These are phyloP conservation scores for Vaccinium darrowii DNA, from an alignment of 148 eudicot species.

Conservation along the genomic window DNA sequence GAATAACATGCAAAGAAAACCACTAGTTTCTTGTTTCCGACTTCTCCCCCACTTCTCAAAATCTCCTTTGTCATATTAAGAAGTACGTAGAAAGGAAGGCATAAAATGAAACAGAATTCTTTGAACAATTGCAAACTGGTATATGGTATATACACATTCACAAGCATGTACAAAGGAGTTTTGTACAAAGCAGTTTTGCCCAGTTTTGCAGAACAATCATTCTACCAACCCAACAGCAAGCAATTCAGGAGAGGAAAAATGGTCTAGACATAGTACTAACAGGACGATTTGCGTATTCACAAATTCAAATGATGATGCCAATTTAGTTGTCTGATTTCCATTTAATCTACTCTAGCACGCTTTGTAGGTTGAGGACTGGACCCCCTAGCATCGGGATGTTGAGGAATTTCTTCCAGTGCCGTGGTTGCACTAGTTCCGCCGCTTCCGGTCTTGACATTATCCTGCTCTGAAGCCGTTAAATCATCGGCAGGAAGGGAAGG, in stretches of 20 bases:
- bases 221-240: not conserved
- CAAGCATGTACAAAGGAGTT: not conserved
- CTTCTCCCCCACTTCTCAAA: not conserved
- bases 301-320: not conserved
- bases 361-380: slow-evolving; percentile 36
- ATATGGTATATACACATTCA: not conserved
- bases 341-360: slow-evolving; percentile 31
- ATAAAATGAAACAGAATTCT: not conserved
- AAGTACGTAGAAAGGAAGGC: not conserved
- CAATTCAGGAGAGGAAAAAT: not conserved
- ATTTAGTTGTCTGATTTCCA: not conserved
- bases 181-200: not conserved
- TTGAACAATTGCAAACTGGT: not conserved
- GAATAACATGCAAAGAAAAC: not conserved
- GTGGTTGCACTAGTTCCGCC: not conserved
- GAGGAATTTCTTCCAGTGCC: slow-evolving; percentile 16
- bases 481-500: slow-evolving; percentile 13
- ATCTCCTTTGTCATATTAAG: not conserved
- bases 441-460: not conserved
- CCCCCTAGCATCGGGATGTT: slow-evolving; percentile 2
- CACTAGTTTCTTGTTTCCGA: not conserved
- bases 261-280: not conserved
- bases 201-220: not conserved
- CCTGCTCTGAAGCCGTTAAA: slow-evolving; percentile 18
- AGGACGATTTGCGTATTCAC: not conserved